Evolutionary conservation across 1,284 basidiomycete genomes (phyloP), one percentile per base, ranked within the genome.

Genomic region (Anthracocystis panici-leucophaei): DNA sequence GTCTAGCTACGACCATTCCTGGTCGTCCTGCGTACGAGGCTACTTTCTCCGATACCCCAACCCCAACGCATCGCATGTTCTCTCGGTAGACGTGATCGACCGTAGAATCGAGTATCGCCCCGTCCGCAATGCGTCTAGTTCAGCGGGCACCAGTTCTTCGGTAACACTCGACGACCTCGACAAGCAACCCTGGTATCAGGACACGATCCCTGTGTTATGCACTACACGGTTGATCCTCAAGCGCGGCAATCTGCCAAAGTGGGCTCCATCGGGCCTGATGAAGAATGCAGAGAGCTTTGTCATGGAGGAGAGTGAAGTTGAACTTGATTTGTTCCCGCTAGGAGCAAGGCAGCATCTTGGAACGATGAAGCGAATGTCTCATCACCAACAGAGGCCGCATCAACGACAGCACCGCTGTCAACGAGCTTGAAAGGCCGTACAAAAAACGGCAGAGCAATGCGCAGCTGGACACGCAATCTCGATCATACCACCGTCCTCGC

Each of bases 11-110:
- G 65, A 71, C 31, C 69, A 70, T 41, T 67, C 79, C 9, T 81
- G 79, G 79, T 72, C 75, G 5, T 77, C 75, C 2, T 81, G 79
- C 59, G 65, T 75, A 6, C 68, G 78, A 21, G 95, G 95, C 18
- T 98, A 93, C 88, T 94, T 95, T 82, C 89, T 97, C 70, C 92
- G 97, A 75, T 99, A 99, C 86, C 96, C 97, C 4, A 99, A 98
- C 86, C 95, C 96, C 45, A 93, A 93, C 80, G 93, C 96, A 7
- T 89, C 93, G 12, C 96, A 99, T 86, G 92, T 99, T 83, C 87
- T 97, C 66, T 94, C 94, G 9, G 95, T 94, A 88, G 96, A 98
- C 87, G 94, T 97, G 70, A 89, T 98, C 69, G 92, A 93, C 59
- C 91, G 95, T 71, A 70, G 70, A 20, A 80, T 83, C 59, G 81